These are phyloP conservation scores for Xerocomellus amylosporus DNA, from an alignment of 768 basidiomycete genomes.

Conservation along the genomic window DNA sequence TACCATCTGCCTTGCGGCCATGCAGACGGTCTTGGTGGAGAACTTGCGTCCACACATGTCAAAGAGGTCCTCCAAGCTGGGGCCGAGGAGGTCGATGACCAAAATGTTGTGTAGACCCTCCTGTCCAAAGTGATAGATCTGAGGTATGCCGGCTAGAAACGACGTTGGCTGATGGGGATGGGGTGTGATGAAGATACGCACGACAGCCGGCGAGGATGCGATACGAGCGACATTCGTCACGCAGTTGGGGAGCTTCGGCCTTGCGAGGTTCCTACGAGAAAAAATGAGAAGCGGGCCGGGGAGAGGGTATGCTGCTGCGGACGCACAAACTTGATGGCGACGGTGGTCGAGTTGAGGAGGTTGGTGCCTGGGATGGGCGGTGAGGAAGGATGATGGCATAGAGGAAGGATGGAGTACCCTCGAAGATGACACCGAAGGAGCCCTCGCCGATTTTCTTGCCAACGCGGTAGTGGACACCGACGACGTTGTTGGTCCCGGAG, in stretches of 20 bases:
- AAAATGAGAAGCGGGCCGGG: constrained; percentile 7
- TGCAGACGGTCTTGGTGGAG: constrained; percentile 96
- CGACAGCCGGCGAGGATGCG: constrained; percentile 87
- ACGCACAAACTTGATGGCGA: constrained; percentile 99
- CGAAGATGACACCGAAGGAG: constrained; percentile 94
- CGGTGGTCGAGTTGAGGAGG: constrained; percentile 95
- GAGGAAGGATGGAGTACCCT: constrained; percentile 48
- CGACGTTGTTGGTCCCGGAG: constrained; percentile 69
- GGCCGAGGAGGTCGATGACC: constrained; percentile 96
- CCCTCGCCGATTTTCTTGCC: constrained; percentile 99
- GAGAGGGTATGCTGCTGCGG: background rate
- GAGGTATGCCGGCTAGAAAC: constrained; percentile 85
- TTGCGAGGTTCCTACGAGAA: constrained; percentile 73
- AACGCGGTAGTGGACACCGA: constrained; percentile 96
- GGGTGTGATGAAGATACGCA: constrained; percentile 43
- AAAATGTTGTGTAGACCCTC: constrained; percentile 98
- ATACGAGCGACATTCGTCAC: constrained; percentile 98
- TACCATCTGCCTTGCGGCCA: constrained; percentile 98
- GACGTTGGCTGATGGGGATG: constrained; percentile 15
- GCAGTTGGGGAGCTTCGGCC: constrained; percentile 95
- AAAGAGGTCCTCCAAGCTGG: constrained; percentile 95
- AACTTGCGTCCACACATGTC: constrained; percentile 99
- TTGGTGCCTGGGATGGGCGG: constrained; percentile 70
- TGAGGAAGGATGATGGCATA: background rate
- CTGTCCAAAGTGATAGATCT: constrained; percentile 99